phyloP scores from a whole-genome alignment of 164 flowering plant species.

The Echeveria elegans region DNA sequence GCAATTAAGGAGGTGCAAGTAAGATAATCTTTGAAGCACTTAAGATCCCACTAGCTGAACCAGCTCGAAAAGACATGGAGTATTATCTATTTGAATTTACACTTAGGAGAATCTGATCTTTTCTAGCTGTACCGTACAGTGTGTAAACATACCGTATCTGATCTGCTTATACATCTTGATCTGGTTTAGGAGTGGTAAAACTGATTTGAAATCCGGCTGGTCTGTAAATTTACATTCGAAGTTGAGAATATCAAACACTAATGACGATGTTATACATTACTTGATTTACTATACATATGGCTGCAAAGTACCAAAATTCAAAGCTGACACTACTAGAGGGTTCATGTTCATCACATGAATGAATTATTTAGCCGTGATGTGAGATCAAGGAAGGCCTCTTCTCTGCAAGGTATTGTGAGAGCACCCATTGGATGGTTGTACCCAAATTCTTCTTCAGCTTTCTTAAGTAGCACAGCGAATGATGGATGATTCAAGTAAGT shows the following conservation, averaged over 20 bases:
- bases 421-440: conserved; percentile 8
- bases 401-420: conserved; percentile 9
- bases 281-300: conserved; percentile 1
- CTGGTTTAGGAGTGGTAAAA: too few relatives aligned
- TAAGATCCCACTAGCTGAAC: background rate
- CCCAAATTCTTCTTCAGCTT: conserved; percentile 6
- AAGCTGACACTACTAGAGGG: background rate
- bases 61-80: background rate
- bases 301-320: background rate
- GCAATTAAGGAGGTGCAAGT: background rate
- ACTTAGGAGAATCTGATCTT: background rate
- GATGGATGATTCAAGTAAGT: conserved; percentile 6
- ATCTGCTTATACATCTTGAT: too few relatives aligned
- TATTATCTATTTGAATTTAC: too few relatives aligned
- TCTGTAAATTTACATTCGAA: background rate
- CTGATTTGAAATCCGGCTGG: too few relatives aligned
- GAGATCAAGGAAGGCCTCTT: conserved; percentile 2
- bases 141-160: too few relatives aligned
- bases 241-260: too few relatives aligned
- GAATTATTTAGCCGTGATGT: background rate
- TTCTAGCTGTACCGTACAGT: background rate
- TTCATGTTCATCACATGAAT: background rate
- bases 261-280: too few relatives aligned
- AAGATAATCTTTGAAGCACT: background rate
- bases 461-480: background rate